Percentiles rank a stretch among this genome's conserved stretches.
Evolutionary conservation across 2,329 filamentous ascomycete genomes (phyloP).

Genomic region (Cordyceps cicadae): DNA sequence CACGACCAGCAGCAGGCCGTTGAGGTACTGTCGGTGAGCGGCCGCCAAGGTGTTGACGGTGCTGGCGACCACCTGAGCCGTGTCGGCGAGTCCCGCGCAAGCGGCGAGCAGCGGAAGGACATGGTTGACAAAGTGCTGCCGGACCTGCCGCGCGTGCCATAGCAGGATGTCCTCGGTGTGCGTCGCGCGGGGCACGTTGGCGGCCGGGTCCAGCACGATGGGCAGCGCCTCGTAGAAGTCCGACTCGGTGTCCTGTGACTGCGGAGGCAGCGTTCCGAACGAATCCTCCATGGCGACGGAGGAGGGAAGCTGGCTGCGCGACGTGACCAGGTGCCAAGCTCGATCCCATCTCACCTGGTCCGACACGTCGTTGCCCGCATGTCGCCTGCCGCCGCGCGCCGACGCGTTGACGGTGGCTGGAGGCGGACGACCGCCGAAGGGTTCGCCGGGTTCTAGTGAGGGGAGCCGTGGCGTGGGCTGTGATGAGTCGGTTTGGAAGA

Average conservation of each 20-base stretch:
- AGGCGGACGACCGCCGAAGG: conserved; percentile 37
- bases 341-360: conserved; percentile 52
- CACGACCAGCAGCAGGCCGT: conserved; percentile 44
- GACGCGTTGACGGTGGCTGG: conserved; percentile 13
- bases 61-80: conserved; percentile 39
- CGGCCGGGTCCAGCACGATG: conserved; percentile 42
- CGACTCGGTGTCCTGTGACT: conserved; percentile 33
- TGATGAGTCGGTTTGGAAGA: conserved; percentile 45
- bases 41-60: conserved; percentile 52
- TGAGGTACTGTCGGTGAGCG: conserved; percentile 49
- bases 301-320: conserved; percentile 47
- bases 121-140: conserved; percentile 51
- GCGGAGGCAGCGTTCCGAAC: conserved; percentile 39
- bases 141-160: conserved; percentile 55
- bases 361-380: conserved; percentile 17
- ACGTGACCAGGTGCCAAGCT: conserved; percentile 55
- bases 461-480: conserved; percentile 39
- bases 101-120: conserved; percentile 48
- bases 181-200: conserved; percentile 38
- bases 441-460: conserved; percentile 34
- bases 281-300: conserved; percentile 47
- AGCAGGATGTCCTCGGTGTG: conserved; percentile 48
- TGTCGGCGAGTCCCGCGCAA: conserved; percentile 34
- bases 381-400: conserved; percentile 16
- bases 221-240: conserved; percentile 44